Evolutionary conservation across 2,329 filamentous ascomycete species (phyloP), one percentile per base, ranked within the genome.

Genomic region (Lecanosticta acicola): DNA sequence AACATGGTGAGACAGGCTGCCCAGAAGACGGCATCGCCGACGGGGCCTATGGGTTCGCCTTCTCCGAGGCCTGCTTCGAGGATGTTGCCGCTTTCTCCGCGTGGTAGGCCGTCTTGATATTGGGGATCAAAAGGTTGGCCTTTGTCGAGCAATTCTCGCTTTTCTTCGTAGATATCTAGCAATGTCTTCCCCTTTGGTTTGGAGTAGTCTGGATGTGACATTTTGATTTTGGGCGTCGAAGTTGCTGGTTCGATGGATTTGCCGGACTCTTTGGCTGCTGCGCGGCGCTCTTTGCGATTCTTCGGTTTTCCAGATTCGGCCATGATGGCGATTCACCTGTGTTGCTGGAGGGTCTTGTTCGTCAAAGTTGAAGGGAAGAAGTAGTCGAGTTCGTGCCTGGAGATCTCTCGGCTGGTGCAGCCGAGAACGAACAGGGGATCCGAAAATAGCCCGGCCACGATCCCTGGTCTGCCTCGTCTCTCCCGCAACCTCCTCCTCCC

Each of bases 131-230:
- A 81, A 71, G 55, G 84, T 68, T 62, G 79, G 63, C 54, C 63
- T 51, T 67, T 60, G 41, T 67, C 58, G 13, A 75, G 62, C 26
- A 71, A 63, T 17, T 59, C 58, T 49, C 71, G 70, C 41, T 78
- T 76, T 53, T 87, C 77, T 43, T 83, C 74, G 48, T 86, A 86
- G 21, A 90, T 63, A 46, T 90, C 74, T 48, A 89, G 73, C n/a
- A 93, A 73, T 0, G 86, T 91, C 64, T 83, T 76, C 35, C 80
- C 74, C 57, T 71, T 71, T 5, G 74, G 82, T 1, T 66, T 77
- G 41, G 79, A 80, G 24, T 29, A 29, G 36, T 88, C 81, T 24
- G 85, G 84, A n/a, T 85, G 80, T 41, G 71, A 68, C 48, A 89
- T 74, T 55, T 80, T 79, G 63, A 86, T 76, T 48, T 75, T 67